A percentile compares a stretch with the other conserved stretches of the same genome.
These are phyloP conservation scores for Lepiota brunneoincarnata DNA, from an alignment of 768 basidiomycete genomes.

Conservation along the genomic window DNA sequence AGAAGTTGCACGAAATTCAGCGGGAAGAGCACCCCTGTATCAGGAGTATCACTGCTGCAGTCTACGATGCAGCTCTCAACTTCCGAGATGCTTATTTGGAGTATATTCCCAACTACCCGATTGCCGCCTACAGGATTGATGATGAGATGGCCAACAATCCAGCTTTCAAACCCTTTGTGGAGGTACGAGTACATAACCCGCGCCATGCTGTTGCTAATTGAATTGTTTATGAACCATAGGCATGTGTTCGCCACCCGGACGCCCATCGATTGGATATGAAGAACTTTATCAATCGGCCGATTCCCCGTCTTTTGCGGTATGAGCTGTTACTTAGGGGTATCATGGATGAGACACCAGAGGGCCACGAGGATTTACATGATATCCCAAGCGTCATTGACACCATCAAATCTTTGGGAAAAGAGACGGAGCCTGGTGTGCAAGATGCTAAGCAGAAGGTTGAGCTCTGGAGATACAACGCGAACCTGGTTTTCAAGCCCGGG, in stretches of 20 bases:
- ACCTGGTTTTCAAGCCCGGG: conserved; percentile 76
- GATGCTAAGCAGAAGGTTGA: conserved; percentile 88
- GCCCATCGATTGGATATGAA: conserved; percentile 89
- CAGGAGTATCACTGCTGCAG: conserved; percentile 74
- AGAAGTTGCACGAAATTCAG: conserved; percentile 83
- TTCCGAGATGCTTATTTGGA: conserved; percentile 93
- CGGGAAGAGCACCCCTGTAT: conserved; percentile 84
- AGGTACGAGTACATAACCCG: conserved; percentile 44
- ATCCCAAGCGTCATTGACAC: conserved; percentile 87
- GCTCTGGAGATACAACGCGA: conserved; percentile 81
- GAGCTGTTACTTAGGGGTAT: conserved; percentile 81
- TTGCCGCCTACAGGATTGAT: conserved; percentile 83
- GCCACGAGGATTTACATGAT: conserved; percentile 77
- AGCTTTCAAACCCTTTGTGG: conserved; percentile 78
- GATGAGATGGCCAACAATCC: conserved; percentile 84
- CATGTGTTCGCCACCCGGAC: conserved; percentile 62
- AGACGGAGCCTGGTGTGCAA: conserved; percentile 82
- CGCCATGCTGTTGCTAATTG: conserved; percentile 19
- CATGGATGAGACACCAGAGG: conserved; percentile 67
- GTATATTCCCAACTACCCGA: conserved; percentile 91
- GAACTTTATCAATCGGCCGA: conserved; percentile 88
- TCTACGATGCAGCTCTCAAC: conserved; percentile 87
- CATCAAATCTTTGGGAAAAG: conserved; percentile 83
- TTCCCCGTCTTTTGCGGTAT: conserved; percentile 87
- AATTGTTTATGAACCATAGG: conserved; percentile 20